Evolutionary conservation across 2,329 filamentous ascomycete genomes (phyloP).

Genomic region (Alternaria longipes): DNA sequence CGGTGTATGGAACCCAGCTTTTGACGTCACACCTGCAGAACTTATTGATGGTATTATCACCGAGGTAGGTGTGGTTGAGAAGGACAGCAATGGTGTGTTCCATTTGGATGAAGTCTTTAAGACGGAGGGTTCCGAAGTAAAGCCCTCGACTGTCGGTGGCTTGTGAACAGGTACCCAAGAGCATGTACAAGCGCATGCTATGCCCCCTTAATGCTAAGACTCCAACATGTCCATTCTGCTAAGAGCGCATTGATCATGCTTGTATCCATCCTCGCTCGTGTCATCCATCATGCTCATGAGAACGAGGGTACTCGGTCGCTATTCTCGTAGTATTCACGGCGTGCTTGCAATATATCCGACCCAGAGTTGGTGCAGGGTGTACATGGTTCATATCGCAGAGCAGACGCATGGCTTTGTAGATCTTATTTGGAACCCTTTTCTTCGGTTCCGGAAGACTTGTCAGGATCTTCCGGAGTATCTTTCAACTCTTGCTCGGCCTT

Average conservation of each 20-base stretch:
- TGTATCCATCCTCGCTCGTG: neutral
- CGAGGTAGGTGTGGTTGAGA: constrained; percentile 86
- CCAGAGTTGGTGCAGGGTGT: neutral
- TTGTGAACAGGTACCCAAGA: constrained; percentile 26
- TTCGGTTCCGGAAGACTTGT: constrained; percentile 24
- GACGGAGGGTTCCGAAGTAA: constrained; percentile 29
- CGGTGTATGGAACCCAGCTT: constrained; percentile 94
- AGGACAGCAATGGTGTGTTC: constrained; percentile 75
- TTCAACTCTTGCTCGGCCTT: constrained; percentile 48
- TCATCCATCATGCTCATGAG: neutral
- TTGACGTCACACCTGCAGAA: constrained; percentile 89
- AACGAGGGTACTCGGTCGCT: neutral
- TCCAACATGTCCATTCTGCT: constrained; percentile 4
- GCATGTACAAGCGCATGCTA: neutral
- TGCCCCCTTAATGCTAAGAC: neutral
- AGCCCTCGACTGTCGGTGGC: constrained; percentile 46
- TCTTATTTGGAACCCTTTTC: constrained; percentile 26
- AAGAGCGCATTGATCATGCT: neutral
- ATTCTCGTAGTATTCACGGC: neutral
- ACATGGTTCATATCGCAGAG: neutral
- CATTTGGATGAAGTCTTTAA: constrained; percentile 59
- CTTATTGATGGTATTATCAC: constrained; percentile 95
- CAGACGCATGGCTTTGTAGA: neutral
- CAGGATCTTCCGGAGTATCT: constrained; percentile 26
- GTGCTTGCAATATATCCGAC: no score